Evolutionary conservation across 306 rosid genomes (phyloP).

Genomic region (Alnus rubra): DNA sequence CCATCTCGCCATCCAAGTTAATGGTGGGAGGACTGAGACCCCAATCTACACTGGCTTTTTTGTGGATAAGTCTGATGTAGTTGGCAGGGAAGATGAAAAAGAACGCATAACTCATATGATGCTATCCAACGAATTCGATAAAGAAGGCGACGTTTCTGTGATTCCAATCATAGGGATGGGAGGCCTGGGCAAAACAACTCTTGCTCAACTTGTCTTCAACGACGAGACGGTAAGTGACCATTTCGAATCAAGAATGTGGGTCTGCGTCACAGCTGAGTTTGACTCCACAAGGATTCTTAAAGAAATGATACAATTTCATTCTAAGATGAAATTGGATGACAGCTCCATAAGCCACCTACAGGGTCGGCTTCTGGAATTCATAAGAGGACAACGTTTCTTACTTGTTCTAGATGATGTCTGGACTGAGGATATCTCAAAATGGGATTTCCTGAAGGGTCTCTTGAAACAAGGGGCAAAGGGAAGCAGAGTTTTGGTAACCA

Average conservation of each 20-base stretch:
- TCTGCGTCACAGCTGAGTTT: constrained; percentile 18
- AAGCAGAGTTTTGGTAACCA: background rate
- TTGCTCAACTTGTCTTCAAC: constrained; percentile 10
- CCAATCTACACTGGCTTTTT: background rate
- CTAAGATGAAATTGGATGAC: background rate
- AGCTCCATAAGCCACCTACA: background rate
- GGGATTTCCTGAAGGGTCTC: constrained; percentile 8
- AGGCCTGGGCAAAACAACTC: constrained; percentile 33
- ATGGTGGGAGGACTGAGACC: background rate
- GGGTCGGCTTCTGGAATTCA: background rate
- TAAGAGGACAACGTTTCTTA: constrained; percentile 2
- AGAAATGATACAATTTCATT: background rate
- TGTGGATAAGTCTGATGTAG: background rate
- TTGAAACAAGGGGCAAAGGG: background rate
- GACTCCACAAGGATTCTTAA: background rate
- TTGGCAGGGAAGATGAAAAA: background rate
- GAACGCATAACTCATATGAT: background rate
- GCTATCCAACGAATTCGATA: background rate
- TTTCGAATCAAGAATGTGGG: constrained; percentile 26
- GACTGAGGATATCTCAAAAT: constrained; percentile 8
- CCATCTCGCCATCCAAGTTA: background rate
- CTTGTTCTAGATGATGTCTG: constrained; percentile 36
- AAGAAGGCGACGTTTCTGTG: background rate
- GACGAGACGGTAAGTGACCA: background rate
- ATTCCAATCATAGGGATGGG: constrained; percentile 24